Base-by-base conservation (phyloP, 2,329 filamentous ascomycete species). In the Pleurostoma richardsiae region DNA sequence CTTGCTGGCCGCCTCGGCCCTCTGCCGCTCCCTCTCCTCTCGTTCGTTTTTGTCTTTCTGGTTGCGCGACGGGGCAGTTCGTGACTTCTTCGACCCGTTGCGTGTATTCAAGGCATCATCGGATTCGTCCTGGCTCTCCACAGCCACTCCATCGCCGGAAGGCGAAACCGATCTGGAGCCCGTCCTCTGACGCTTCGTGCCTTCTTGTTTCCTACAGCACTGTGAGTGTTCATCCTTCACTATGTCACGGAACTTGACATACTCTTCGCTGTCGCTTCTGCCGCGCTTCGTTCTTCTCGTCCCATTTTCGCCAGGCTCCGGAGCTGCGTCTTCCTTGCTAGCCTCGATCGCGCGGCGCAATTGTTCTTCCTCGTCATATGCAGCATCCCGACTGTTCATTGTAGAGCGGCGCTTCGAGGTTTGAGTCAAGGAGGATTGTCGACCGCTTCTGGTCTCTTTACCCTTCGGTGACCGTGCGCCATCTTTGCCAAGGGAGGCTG, bases 351-450 rank as follows among this genome's bases (percentile, higher is more conserved):
- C 94, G 55, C 88, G 82, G 46, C 90, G 82, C 38, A 99, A 67
- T 59, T 91, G 85, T 63, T 95, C 90, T 57, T 95, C 91, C 67
- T 99, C 94, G 54, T 97, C 91, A 58, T 97, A 97, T 27, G 90
- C 92, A 39, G 92, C 91, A 64, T 90, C 87, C 52, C 92, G 83
- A 64, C 94, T 99, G 62, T 97, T 96, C 90, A 97, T 96, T 5
- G 94, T 99, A 26, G 90, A 96, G 29, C 94, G 82, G 49, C 94
- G 82, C 65, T 96, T 97, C 36, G 85, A 83, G 44, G 80, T 77
- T 45, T 82, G 77, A 40, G 69, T 70, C 8, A 69, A 62, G 1
- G 73, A 69, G 7, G 72, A 73, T 45, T 72, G 72, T 42, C 74
- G 80, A 53, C 70, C 79, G 61, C 64, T 80, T 69, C 80, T 82